phyloP scores from a whole-genome alignment of 345 rosid species.

The Linum usitatissimum region DNA sequence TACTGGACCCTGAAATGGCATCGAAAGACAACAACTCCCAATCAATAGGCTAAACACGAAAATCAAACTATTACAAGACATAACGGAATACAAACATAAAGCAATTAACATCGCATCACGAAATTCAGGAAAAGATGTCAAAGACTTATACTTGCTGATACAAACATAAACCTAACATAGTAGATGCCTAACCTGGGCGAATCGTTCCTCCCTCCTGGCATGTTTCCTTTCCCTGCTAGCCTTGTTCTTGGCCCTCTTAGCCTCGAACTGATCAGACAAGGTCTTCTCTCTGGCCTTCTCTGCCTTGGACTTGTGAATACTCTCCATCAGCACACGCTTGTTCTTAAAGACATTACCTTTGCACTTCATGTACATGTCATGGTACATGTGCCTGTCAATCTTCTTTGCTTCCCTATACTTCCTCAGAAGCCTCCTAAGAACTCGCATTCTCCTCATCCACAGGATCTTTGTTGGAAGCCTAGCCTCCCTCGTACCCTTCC shows the following conservation, averaged over 20 bases:
- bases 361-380: slow-evolving; percentile 97
- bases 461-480: slow-evolving; percentile 85
- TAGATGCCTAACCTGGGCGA: slow-evolving; percentile 51
- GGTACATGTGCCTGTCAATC: slow-evolving; percentile 98
- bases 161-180: background rate
- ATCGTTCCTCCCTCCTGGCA: slow-evolving; percentile 82
- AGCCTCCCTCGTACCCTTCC: slow-evolving; percentile 94
- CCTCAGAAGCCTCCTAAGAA: slow-evolving; percentile 75
- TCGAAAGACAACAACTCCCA: too few species aligned
- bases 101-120: background rate
- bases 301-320: slow-evolving; percentile 90
- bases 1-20: background rate
- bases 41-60: too few species aligned
- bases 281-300: slow-evolving; percentile 98
- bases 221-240: slow-evolving; percentile 87
- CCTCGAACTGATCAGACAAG: slow-evolving; percentile 83
- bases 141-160: background rate
- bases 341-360: slow-evolving; percentile 96
- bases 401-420: slow-evolving; percentile 85
- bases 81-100: too few species aligned
- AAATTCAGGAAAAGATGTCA: background rate
- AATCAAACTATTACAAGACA: too few species aligned
- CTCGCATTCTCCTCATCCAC: slow-evolving; percentile 98
- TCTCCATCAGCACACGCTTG: slow-evolving; percentile 94
- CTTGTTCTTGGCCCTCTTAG: slow-evolving; percentile 92